Base-by-base conservation (phyloP, 108 stramenopile species). In the Fragilaria crotonensis region DNA sequence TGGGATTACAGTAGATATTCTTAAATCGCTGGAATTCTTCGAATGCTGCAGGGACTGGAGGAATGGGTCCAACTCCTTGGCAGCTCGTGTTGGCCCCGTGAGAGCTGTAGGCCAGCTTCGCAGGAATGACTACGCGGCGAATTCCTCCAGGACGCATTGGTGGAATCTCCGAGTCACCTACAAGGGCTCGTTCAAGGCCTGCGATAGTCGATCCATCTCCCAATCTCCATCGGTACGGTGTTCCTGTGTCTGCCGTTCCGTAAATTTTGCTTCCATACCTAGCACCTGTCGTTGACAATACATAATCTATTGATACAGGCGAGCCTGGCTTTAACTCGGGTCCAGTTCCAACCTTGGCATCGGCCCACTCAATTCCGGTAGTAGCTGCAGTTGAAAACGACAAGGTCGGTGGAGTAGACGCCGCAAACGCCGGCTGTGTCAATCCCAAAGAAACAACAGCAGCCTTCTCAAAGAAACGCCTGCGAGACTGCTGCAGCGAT, bases 1-100 rank as follows among this genome's bases (percentile, higher is more conserved):
- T 65, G 9, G 80, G 57, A 72, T 83, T 87, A 68, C 80, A 83
- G 59, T 87, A 85, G 52, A 86, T 86, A 60, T 87, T 87, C 57
- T 87, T 84, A 57, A 79, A 87, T 30, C 86, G 68, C 54, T 84
- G 86, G 64, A 72, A 87, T 1, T 69, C 80, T 53, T 72, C 59
- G 5, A 52, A 45, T 19, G 67, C 54, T n/a, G n/a, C n/a, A n/a
- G n/a, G n/a, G n/a, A n/a, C n/a, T 17, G 82, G 72, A 17, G 79
- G 81, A 50, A 81, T 68, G 18, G 85, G 85, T 18, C 80, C 82
- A 51, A 66, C n/a, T 0, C 79, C 79, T 25, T 56, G 46, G 5
- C 53, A 60, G 20, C 41, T 57, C 18, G 57, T 19, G 17, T 32
- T 33, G 30, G 61, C 54, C 25, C 52, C 72, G 9, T 74, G 41